Base-by-base conservation (phyloP, 2,329 filamentous ascomycete genomes). In the Neocucurbitaria cava region DNA sequence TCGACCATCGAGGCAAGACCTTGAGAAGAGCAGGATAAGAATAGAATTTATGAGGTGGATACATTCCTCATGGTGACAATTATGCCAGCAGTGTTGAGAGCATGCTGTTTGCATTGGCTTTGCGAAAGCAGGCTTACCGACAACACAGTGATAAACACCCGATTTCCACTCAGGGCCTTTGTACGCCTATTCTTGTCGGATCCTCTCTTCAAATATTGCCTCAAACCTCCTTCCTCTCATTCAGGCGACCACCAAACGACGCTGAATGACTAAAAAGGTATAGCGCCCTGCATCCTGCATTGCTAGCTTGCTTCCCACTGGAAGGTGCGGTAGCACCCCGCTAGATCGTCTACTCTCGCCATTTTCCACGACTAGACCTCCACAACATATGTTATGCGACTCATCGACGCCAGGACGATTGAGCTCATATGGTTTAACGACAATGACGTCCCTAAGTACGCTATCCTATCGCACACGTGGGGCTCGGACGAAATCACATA, bases 391-490 rank as follows among this genome's bases (percentile, higher is more conserved):
- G 48, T 60, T 56, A 70, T 69, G 65, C 61, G 68, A 43, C 66
- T 70, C 41, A 62, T 68, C 36, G 56, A 70, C 59, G 62, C 62
- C 26, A 58, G 57, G 28, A 68, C 59, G 15, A 49, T 66, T 18
- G 63, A 67, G 23, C 56, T 67, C 17, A 52, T 49, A 50, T 61
- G 52, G 46, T 67, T 67, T 49, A 62, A 54, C 23, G 64, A 69
- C 20, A 56, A 65, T 40, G 46, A 59, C n/a, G 52, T 59, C 3
- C 65, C 64, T 3, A 31, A 47, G 23, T 68, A 70, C 33, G 63
- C 65, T 17, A 68, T 66, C 20, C 59, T 69, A 2, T 66, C 65
- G 2, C 65, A 66, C 18, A 66, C 60, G 1, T 68, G 62, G 64
- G 59, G 60, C 7, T 7, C 49, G 3, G 59, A 64, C 41, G 54